Base-by-base conservation (phyloP, 2,329 filamentous ascomycete genomes). In the Blumeria hordei region DNA sequence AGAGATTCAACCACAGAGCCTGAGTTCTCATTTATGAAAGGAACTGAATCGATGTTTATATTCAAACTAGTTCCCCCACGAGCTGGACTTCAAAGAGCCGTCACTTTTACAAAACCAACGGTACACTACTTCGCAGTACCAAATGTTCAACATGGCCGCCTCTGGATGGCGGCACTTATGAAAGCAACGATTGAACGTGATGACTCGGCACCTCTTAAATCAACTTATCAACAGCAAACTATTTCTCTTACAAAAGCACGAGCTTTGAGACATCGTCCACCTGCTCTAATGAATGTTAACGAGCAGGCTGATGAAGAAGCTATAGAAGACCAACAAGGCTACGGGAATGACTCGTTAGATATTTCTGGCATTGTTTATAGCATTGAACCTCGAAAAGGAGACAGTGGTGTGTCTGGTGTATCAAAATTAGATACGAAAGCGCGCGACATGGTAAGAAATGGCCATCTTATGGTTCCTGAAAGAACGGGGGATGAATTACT, bases 141-240 rank as follows among this genome's bases (percentile, higher is more conserved):
- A 54, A 94, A 84, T 62, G 72, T 95, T 57, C 80, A 86, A 62
- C 80, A 92, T 64, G 92, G 92, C 14, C 80, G 92, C 11, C 71
- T 93, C 43, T 98, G 92, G 92, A 98, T 98, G 92, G 92, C 88
- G 4, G 92, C 92, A 6, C 71, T 98, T 54, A 94, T 98, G 86
- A 98, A 98, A 70, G 92, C 92, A 10, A 98, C 92, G 1, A 98
- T 98, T 62, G 90, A 96, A 65, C 83, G 90, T 58, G 92, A 98
- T 62, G 80, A 83, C 63, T 77, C 77, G 3, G 77, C 83, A 58
- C 78, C 83, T 9, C 81, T 94, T 57, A 88, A 86, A 18, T 92
- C 85, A 3, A 94, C 88, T 3, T 96, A 96, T 69, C 90, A 94
- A 65, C 88, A 95, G 66, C 92, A 94, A 72, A 98, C 92, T 0